A percentile compares a stretch with the other conserved stretches of the same genome.
phyloP scores from a whole-genome alignment of 2,329 filamentous ascomycete species.

The Phyllosticta capitalensis region DNA sequence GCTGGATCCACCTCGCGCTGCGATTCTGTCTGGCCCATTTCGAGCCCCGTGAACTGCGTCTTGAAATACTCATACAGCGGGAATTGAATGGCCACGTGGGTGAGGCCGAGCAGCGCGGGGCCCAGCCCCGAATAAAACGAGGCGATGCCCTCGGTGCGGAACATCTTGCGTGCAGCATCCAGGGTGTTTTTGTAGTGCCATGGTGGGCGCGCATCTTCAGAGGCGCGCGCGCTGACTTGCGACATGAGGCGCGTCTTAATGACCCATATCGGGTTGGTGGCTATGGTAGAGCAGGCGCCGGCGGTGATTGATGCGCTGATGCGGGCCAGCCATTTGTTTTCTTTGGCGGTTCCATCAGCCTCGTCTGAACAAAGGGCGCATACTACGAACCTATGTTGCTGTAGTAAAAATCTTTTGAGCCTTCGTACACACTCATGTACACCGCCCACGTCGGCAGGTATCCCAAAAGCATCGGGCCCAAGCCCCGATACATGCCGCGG shows the following conservation, averaged over 20 bases:
- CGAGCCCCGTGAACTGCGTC: conserved; percentile 76
- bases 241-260: conserved; percentile 99
- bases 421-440: conserved; percentile 94
- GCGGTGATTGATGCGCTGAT: conserved; percentile 86
- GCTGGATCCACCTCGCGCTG: conserved; percentile 23
- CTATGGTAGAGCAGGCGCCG: conserved; percentile 84
- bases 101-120: conserved; percentile 81
- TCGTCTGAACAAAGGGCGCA: conserved; percentile 33
- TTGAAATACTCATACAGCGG: conserved; percentile 93
- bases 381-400: conserved; percentile 44
- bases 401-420: conserved; percentile 66
- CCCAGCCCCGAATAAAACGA: conserved; percentile 95
- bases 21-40: conserved; percentile 65
- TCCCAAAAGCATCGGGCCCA: conserved; percentile 89
- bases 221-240: conserved; percentile 57
- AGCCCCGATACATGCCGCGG: conserved; percentile 80
- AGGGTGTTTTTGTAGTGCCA: conserved; percentile 89
- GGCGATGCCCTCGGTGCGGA: conserved; percentile 71
- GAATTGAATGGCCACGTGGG: conserved; percentile 95
- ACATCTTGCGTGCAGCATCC: conserved; percentile 95
- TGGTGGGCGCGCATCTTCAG: conserved; percentile 50
- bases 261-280: conserved; percentile 98
- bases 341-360: conserved; percentile 32
- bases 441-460: conserved; percentile 98
- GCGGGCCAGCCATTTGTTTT: conserved; percentile 68